Evolutionary conservation across 2,329 filamentous ascomycete genomes (phyloP), one percentile per base, ranked within the genome.

Genomic region (Beauveria sp.): DNA sequence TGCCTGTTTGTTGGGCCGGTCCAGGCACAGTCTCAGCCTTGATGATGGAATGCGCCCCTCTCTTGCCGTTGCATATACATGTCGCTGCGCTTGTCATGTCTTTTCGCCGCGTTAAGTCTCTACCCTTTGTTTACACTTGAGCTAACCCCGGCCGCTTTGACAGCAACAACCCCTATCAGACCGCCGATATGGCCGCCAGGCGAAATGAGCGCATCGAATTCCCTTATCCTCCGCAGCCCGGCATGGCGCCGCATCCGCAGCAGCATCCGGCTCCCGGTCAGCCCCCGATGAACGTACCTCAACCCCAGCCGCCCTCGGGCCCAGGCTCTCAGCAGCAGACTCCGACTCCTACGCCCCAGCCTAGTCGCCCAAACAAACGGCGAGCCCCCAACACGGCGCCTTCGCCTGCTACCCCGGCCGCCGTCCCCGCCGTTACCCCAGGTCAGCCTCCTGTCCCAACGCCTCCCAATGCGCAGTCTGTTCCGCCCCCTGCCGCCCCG

Each of bases 151-250:
- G 14, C 26, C 8, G 44, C 44, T 18, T 62, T 65, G 63, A 68
- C 63, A 76, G 74, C 67, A 74, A 75, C 62, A 66, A 83, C 68
- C 70, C 76, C 59, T 83, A 83, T 67, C 79, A 79, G 70, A 70
- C 75, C 66, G 79, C 58, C 58, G 58, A 83, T 64, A 79, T 83
- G 79, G 74, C 71, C 16, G 58, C 28, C 26, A 47, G 58, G 65
- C 75, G 76, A 61, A 73, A 72, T 66, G 76, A 78, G 64, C 73
- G 74, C 60, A 76, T 76, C 67, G 75, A 77, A 22, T 78, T 77
- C 61, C 71, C 73, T 52, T 78, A 77, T 58, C 73, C 71, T 63
- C 68, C 69, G 48, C 75, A 76, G 66, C 72, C 74, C 55, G 73
- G 73, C 65, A 73, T 76, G 70, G 66, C 70, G 43, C 70, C 72